These are phyloP conservation scores for Sarcodon sp. DNA, from an alignment of 768 basidiomycete genomes.

Conservation along the genomic window DNA sequence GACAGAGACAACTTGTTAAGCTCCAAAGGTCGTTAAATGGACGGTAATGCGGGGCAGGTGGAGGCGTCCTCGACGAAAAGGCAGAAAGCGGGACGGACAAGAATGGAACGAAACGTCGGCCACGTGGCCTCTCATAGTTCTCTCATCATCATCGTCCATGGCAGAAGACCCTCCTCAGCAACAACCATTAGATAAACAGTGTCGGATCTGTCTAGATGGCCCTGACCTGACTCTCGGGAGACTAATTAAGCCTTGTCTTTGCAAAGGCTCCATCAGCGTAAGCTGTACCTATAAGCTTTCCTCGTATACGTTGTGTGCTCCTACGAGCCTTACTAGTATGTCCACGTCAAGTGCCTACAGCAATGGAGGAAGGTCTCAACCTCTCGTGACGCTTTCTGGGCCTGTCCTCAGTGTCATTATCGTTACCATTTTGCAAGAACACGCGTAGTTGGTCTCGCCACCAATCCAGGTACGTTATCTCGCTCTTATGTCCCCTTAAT, in stretches of 20 bases:
- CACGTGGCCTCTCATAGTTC: no score
- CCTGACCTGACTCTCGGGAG: constrained; percentile 52
- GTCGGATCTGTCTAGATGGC: constrained; percentile 77
- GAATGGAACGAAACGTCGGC: no score
- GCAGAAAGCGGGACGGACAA: no score
- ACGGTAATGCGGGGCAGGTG: no score
- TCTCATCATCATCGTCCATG: background rate
- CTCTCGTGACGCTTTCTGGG: constrained; percentile 60
- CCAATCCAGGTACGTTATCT: constrained; percentile 48
- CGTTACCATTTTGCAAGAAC: constrained; percentile 69
- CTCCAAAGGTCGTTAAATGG: no score
- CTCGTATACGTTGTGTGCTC: constrained; percentile 6
- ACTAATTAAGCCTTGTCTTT: constrained; percentile 73
- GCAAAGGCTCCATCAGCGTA: constrained; percentile 68
- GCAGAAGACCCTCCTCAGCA: background rate
- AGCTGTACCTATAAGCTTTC: constrained; percentile 8
- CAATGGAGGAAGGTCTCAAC: constrained; percentile 56
- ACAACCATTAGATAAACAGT: constrained; percentile 39
- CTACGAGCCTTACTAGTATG: constrained; percentile 32
- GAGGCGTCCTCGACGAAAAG: no score
- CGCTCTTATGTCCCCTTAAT: constrained; percentile 2
- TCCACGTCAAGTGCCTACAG: constrained; percentile 70
- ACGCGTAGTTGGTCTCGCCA: constrained; percentile 54
- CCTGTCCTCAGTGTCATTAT: constrained; percentile 72
- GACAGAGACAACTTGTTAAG: no score